These are phyloP conservation scores for Metarhizium anisopliae DNA, from an alignment of 2,329 filamentous ascomycete species.

Conservation along the genomic window DNA sequence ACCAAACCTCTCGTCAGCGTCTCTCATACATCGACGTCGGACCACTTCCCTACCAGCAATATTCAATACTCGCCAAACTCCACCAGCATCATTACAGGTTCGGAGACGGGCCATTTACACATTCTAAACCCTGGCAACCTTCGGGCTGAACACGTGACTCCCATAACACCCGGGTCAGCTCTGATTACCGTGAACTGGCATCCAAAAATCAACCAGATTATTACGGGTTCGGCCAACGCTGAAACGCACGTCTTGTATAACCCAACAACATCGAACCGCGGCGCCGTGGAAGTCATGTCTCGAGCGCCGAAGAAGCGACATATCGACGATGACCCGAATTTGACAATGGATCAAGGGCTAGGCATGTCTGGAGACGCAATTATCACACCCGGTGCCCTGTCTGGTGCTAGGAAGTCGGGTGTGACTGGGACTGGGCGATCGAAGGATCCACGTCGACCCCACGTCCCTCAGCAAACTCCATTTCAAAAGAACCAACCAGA, in stretches of 20 bases:
- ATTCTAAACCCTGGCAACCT: slow-evolving; percentile 92
- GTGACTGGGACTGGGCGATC: slow-evolving; percentile 70
- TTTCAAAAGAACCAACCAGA: slow-evolving; percentile 88
- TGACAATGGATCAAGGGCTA: slow-evolving; percentile 74
- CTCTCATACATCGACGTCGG: slow-evolving; percentile 71
- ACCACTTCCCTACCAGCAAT: slow-evolving; percentile 74
- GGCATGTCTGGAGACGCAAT: slow-evolving; percentile 81
- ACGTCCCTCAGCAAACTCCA: slow-evolving; percentile 75
- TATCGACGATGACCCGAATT: slow-evolving; percentile 81
- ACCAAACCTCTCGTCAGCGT: slow-evolving; percentile 78
- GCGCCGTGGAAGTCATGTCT: slow-evolving; percentile 83
- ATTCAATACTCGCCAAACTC: slow-evolving; percentile 84
- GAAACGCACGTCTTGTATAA: slow-evolving; percentile 88
- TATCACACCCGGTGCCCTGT: slow-evolving; percentile 55
- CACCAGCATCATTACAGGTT: slow-evolving; percentile 81
- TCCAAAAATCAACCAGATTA: slow-evolving; percentile 87
- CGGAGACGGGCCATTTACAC: slow-evolving; percentile 74
- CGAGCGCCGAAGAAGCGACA: slow-evolving; percentile 91
- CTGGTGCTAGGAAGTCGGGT: slow-evolving; percentile 49
- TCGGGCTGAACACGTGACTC: slow-evolving; percentile 72
- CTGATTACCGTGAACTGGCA: slow-evolving; percentile 88
- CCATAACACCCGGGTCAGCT: slow-evolving; percentile 76
- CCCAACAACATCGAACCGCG: slow-evolving; percentile 69
- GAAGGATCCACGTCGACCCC: slow-evolving; percentile 72
- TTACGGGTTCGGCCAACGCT: slow-evolving; percentile 86